phyloP scores from a whole-genome alignment of 2,329 filamentous ascomycete species.

The Cadophora luteo-olivacea region DNA sequence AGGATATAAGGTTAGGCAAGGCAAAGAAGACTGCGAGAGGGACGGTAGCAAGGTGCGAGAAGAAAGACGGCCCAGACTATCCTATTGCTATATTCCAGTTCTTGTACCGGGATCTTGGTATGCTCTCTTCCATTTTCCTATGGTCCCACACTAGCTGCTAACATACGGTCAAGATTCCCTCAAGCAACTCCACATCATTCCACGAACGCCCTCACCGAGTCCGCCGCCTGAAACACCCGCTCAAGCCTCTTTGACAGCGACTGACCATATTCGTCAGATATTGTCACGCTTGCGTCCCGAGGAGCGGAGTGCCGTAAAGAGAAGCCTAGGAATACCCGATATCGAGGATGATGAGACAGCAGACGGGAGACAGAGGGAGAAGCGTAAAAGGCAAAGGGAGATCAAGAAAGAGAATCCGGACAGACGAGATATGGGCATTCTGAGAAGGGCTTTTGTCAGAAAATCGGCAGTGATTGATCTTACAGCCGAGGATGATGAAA shows the following conservation, averaged over 20 bases:
- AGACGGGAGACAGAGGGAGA: too few relatives aligned
- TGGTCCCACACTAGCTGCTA: neutral
- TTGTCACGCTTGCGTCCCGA: too few relatives aligned
- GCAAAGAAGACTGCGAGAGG: conserved; percentile 3
- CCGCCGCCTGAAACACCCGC: neutral
- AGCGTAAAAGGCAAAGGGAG: neutral
- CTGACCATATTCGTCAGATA: too few relatives aligned
- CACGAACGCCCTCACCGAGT: conserved; percentile 17
- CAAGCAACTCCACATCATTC: conserved; percentile 33
- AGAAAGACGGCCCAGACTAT: conserved; percentile 35
- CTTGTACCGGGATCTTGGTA: conserved; percentile 39
- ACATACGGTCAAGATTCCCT: conserved; percentile 29
- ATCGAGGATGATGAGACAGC: too few relatives aligned
- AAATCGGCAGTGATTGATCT: neutral
- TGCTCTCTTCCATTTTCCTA: conserved; percentile 3
- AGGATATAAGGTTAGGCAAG: conserved; percentile 3
- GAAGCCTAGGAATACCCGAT: too few relatives aligned
- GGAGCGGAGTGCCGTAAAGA: too few relatives aligned
- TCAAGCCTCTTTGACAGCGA: too few relatives aligned
- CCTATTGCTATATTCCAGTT: conserved; percentile 34
- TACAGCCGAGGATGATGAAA: neutral
- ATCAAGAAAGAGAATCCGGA: conserved; percentile 9
- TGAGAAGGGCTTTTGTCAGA: too few relatives aligned
- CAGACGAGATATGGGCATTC: too few relatives aligned
- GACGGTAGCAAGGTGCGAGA: conserved; percentile 6